Evolutionary conservation across 352 stramenopile genomes (phyloP).

Genomic region (Phytophthora citricola): DNA sequence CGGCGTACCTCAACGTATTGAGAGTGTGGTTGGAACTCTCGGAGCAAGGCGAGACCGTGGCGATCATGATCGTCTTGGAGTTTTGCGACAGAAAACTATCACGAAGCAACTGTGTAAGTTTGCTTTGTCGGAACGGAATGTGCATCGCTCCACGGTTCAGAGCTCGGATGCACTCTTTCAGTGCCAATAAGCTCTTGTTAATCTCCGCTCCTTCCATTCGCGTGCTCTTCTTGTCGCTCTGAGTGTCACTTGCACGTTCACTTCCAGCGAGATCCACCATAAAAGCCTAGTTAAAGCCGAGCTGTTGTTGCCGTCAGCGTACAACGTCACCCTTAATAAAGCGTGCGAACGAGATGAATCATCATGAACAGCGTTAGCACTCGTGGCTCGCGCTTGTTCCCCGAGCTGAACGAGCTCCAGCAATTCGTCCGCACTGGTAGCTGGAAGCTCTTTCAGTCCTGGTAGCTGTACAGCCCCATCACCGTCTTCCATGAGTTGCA

Average conservation of each 20-base stretch:
- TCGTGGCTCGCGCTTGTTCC: constrained; percentile 92
- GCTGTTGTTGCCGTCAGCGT: constrained; percentile 27
- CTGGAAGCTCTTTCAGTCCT: constrained; percentile 89
- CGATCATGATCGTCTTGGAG: constrained; percentile 95
- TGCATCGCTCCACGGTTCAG: constrained; percentile 87
- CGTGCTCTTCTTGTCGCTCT: constrained; percentile 89
- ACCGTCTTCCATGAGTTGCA: constrained; percentile 94
- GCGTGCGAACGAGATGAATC: constrained; percentile 93
- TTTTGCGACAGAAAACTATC: constrained; percentile 93
- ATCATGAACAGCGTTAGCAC: constrained; percentile 96
- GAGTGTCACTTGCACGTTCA: constrained; percentile 94
- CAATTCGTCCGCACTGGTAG: constrained; percentile 82
- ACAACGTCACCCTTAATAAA: constrained; percentile 89
- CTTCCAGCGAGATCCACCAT: constrained; percentile 96
- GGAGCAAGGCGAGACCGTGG: constrained; percentile 93
- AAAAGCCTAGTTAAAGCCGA: constrained; percentile 47
- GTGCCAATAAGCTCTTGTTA: constrained; percentile 96
- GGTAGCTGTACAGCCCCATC: constrained; percentile 93
- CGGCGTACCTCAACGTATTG: constrained; percentile 97
- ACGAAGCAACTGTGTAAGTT: constrained; percentile 95
- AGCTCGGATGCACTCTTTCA: constrained; percentile 98
- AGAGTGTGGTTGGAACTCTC: constrained; percentile 95
- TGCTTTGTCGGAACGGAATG: constrained; percentile 95
- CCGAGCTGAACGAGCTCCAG: constrained; percentile 90
- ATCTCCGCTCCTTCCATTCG: constrained; percentile 97